Conservation (phyloP, 192 early-diverging fungal species). For the Borealophlyctis nickersoniae region DNA sequence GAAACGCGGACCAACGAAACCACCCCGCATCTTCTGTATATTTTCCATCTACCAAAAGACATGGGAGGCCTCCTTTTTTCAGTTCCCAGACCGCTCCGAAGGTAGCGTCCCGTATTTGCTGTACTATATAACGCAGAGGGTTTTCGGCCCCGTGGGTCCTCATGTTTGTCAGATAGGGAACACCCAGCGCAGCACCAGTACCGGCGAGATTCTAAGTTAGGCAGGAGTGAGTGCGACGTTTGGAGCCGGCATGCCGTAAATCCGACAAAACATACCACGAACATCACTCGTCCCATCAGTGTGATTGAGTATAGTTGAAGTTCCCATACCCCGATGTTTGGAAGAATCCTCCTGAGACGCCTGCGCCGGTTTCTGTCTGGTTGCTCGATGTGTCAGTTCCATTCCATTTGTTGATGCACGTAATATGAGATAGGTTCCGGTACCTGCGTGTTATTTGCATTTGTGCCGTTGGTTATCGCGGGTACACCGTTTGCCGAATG, state of each 20-base stretch:
- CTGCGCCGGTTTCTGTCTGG: background rate
- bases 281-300: background rate
- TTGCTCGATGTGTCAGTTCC: background rate
- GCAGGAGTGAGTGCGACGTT: background rate
- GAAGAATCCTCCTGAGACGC: background rate
- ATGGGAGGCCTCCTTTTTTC: no score
- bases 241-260: background rate
- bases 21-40: no score
- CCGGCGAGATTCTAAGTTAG: conserved; percentile 11
- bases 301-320: background rate
- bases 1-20: no score
- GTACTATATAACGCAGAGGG: conserved; percentile 27
- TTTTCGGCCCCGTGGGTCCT: conserved; percentile 24
- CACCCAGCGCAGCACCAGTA: conserved; percentile 28
- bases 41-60: no score
- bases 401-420: no score
- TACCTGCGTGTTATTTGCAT: no score
- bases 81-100: background rate
- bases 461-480: no score
- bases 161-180: background rate
- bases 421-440: no score
- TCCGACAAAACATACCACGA: background rate
- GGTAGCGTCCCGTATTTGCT: conserved; percentile 15
- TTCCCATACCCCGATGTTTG: background rate
- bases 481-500: no score